Base-by-base conservation (phyloP, 108 stramenopile genomes). In the Skeletonema grethae region DNA sequence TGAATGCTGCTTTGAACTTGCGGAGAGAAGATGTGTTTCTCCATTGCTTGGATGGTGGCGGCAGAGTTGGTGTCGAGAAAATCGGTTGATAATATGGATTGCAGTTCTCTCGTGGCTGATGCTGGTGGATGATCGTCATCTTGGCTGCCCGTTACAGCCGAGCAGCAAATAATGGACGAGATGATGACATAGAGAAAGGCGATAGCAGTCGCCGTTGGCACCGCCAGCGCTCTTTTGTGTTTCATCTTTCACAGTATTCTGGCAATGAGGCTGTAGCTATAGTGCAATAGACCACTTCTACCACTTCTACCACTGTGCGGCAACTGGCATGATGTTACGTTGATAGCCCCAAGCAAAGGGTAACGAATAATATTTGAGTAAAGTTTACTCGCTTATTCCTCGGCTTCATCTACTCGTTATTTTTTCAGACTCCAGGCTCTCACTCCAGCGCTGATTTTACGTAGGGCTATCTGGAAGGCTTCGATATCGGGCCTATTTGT, bases 21-120 rank as follows among this genome's bases (percentile, higher is more conserved):
- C 2, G 63, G 35, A 5, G 76, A 77, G 46, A 65, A 70, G 13
- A 77, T 36, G 31, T 77, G 76, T 20, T 28, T 16, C 56, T 77
- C 63, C 25, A 77, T 77, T 10, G 63, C 61, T 41, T 63, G 41
- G 3, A 77, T 69, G 31, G 69, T 64, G 45, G 63, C 13, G 25
- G 68, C 34, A 16, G 76, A 65, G 46, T 77, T 70, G 63, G 29
- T 29, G 5, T 61, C n/a, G 31, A 76, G 68, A 53, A 76, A 69
- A 34, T 76, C 63, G 31, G 61, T 61, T 7, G 50, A 53, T 20
- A 50, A n/a, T 53, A 28, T 28, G 25, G 50, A 20, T n/a, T 53
- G 50, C 50, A 53, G 5, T 7, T 24, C 50, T 22, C 50, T 53
- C 6, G 22, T 5, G 8, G 50, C 6, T 53, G 20, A 5, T 46